Evolutionary conservation across 768 basidiomycete species (phyloP).

Genomic region (Lepiota venenata): DNA sequence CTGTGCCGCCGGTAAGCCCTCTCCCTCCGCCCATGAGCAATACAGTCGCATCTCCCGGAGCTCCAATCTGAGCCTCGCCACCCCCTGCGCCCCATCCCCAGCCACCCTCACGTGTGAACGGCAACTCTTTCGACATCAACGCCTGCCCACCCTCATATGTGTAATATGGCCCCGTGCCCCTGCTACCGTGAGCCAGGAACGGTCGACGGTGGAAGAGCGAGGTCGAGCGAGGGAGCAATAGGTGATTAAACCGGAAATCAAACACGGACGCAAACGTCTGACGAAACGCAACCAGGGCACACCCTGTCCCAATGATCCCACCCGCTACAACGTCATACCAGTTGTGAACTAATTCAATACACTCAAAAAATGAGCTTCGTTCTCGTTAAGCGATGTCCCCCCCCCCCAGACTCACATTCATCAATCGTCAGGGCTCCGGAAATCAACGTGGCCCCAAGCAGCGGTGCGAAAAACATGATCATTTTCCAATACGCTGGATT

Average conservation of each 20-base stretch:
- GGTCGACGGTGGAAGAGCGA: conserved; percentile 38
- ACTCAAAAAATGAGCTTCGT: neutral
- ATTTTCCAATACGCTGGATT: conserved; percentile 65
- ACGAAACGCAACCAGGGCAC: conserved; percentile 49
- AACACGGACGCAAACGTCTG: conserved; percentile 53
- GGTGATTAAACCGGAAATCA: conserved; percentile 59
- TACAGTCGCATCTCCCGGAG: conserved; percentile 40
- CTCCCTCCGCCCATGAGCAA: conserved; percentile 8
- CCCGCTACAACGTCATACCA: conserved; percentile 59
- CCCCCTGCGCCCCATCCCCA: conserved; percentile 32
- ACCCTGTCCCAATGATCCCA: conserved; percentile 43
- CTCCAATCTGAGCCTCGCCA: conserved; percentile 33
- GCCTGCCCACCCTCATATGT: conserved; percentile 29
- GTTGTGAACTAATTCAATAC: conserved; percentile 42
- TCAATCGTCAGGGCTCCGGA: conserved; percentile 55
- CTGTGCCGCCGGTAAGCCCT: neutral
- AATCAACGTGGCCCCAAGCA: conserved; percentile 54
- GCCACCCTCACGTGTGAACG: conserved; percentile 43
- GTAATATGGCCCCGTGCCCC: conserved; percentile 27
- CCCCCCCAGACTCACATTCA: conserved; percentile 46
- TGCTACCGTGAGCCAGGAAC: conserved; percentile 16
- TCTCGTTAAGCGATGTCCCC: conserved; percentile 2
- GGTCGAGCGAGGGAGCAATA: conserved; percentile 49
- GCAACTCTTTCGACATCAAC: conserved; percentile 27
- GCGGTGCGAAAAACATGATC: conserved; percentile 52